Evolutionary conservation across 2,329 filamentous ascomycete species (phyloP), one percentile per base, ranked within the genome.

Genomic region (Corniculantispora saksenae): DNA sequence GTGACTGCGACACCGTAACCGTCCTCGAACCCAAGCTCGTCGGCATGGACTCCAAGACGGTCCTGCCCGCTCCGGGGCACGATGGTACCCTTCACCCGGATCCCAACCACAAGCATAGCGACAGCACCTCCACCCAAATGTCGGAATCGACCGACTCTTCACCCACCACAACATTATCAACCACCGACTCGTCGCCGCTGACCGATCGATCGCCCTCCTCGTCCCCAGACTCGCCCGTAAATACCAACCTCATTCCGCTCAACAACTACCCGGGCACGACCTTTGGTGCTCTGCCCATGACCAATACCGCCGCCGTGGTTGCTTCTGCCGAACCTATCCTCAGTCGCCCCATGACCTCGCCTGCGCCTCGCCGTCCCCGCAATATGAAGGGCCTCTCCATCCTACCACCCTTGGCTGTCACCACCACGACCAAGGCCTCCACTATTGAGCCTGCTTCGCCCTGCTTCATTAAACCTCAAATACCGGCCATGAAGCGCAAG

Each of bases 111-210:
- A 88, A 89, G 73, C 90, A 92, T 75, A 85, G 88, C 74, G 86
- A 92, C 74, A 93, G 90, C 79, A 90, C 87, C n/a, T 94, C 90
- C 9, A 92, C 91, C 3, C 89, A 91, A 68, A 85, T 85, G 63
- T 92, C 91, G 19, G 92, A 92, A 69, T 98, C 95, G 1, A 92
- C 92, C 50, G 94, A 97, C 73, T 97, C 94, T 25, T 98, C 94
- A 10, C 95, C 95, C 1, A 98, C 94, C 9, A 97, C 94, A 3
- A 97, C 94, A 2, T 86, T 95, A 58, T 97, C 93, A 7, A 97
- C 93, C 23, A 92, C 94, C 68, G 94, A 97, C 79, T 96, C 94
- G 6, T 94, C 93, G 10, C 92, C 93, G 35, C 84, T 95, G 57
- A 94, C 94, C 35, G 94, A 98, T 72, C 90, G 92, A 9, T 97